Percentiles rank a stretch among this genome's conserved stretches.
These are phyloP conservation scores for Sechiopsis laciniata DNA, from an alignment of 306 rosid genomes.

Conservation along the genomic window DNA sequence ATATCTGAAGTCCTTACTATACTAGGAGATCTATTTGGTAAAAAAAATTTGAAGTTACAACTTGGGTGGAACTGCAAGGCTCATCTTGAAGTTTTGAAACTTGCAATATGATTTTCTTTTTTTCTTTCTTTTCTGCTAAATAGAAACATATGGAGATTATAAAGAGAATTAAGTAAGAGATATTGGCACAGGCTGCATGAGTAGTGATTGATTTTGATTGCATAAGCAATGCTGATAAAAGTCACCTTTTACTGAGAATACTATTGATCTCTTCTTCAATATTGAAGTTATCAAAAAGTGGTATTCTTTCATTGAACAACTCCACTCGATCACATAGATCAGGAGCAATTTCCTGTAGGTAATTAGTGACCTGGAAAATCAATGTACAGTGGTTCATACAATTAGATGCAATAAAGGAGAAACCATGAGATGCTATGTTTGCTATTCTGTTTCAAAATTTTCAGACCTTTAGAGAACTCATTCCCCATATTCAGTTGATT, in stretches of 20 bases:
- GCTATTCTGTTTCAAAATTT: neutral
- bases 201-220: slow-evolving; percentile 4
- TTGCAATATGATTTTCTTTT: neutral
- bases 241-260: slow-evolving; percentile 83
- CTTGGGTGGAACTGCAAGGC: slow-evolving; percentile 5
- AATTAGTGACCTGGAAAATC: slow-evolving; percentile 67
- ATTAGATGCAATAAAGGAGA: neutral
- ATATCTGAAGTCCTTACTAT: neutral
- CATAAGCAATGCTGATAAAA: slow-evolving; percentile 22
- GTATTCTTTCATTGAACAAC: slow-evolving; percentile 55
- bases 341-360: slow-evolving; percentile 98
- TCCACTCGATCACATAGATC: slow-evolving; percentile 89
- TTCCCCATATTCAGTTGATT: neutral
- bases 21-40: neutral
- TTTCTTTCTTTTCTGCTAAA: neutral
- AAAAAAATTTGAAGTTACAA: neutral
- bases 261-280: slow-evolving; percentile 84
- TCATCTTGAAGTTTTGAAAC: neutral
- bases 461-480: slow-evolving; percentile 3
- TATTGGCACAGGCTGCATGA: neutral
- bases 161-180: neutral
- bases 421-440: neutral
- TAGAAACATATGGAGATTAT: neutral
- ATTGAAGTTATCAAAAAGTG: slow-evolving; percentile 81
- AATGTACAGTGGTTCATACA: slow-evolving; percentile 20